A percentile compares a stretch with the other conserved stretches of the same genome.
Conservation (phyloP, 768 basidiomycete genomes). For the Lactarius trivialis region DNA sequence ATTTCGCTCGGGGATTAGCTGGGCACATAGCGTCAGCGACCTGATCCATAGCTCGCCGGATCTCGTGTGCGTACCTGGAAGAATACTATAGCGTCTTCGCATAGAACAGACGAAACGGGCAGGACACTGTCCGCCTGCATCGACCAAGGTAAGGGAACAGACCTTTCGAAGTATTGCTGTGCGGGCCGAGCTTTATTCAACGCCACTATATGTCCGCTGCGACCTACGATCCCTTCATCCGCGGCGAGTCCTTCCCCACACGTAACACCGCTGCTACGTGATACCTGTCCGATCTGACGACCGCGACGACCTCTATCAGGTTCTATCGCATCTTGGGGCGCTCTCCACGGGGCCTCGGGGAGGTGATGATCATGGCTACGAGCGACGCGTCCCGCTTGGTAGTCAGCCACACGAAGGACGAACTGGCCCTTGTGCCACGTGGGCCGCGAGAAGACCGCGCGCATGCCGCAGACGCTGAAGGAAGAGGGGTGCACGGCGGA, state of each 20-base stretch:
- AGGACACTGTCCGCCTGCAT: not conserved
- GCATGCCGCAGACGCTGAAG: not conserved
- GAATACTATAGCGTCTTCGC: not conserved
- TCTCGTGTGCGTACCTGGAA: not conserved
- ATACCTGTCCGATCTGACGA: not conserved
- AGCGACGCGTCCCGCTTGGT: not conserved
- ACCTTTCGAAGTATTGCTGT: not conserved
- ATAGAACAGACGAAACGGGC: not conserved
- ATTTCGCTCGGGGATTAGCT: not conserved
- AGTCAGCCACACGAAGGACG: not conserved
- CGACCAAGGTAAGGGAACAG: not conserved
- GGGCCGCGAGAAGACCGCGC: not conserved
- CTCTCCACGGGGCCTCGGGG: not conserved
- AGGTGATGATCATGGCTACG: not conserved
- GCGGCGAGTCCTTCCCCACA: not conserved
- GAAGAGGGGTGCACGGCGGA: not conserved
- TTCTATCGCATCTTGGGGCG: not conserved
- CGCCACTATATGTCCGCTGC: not conserved
- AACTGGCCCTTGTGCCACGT: not conserved
- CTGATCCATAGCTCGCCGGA: not conserved
- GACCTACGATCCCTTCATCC: not conserved
- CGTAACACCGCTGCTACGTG: not conserved
- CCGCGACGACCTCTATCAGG: not conserved
- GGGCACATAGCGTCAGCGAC: not conserved
- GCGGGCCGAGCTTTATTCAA: not conserved